A percentile compares a stretch with the other conserved stretches of the same genome.
These are phyloP conservation scores for Dalbergia cochinchinensis DNA, from an alignment of 306 rosid species.

Conservation along the genomic window DNA sequence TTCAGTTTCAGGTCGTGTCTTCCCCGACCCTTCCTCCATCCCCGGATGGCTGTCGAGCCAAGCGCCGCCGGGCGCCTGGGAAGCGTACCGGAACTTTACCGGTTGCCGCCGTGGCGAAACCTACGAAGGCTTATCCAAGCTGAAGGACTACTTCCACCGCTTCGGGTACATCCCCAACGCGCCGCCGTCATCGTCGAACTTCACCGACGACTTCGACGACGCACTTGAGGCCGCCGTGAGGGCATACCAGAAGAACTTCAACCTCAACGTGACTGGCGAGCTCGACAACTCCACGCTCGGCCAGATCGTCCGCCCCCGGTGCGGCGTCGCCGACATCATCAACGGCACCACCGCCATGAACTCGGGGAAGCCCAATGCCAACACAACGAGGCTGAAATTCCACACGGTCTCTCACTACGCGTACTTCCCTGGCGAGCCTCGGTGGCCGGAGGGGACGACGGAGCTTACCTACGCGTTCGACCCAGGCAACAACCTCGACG, in stretches of 20 bases:
- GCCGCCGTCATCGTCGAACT: constrained; percentile 40
- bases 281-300: constrained; percentile 63
- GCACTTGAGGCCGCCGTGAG: constrained; percentile 60
- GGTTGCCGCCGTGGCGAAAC: constrained; percentile 61
- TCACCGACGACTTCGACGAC: constrained; percentile 78
- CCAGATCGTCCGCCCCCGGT: constrained; percentile 62
- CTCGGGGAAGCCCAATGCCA: constrained; percentile 55
- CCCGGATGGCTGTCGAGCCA: constrained; percentile 50
- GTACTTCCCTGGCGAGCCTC: constrained; percentile 64
- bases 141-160: constrained; percentile 68
- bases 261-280: constrained; percentile 78
- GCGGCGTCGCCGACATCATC: constrained; percentile 80
- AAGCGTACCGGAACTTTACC: constrained; percentile 58
- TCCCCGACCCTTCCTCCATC: constrained; percentile 70
- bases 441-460: constrained; percentile 66
- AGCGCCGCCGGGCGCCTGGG: constrained; percentile 59
- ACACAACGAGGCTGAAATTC: constrained; percentile 37
- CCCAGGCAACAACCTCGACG: constrained; percentile 53
- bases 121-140: constrained; percentile 64
- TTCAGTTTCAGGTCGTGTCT: constrained; percentile 66
- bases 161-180: constrained; percentile 81
- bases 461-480: constrained; percentile 72
- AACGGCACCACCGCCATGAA: constrained; percentile 77
- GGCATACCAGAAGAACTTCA: constrained; percentile 82
- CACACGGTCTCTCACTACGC: constrained; percentile 79